Conservation (phyloP, 305 asterid species). For the Ajuga reptans region DNA sequence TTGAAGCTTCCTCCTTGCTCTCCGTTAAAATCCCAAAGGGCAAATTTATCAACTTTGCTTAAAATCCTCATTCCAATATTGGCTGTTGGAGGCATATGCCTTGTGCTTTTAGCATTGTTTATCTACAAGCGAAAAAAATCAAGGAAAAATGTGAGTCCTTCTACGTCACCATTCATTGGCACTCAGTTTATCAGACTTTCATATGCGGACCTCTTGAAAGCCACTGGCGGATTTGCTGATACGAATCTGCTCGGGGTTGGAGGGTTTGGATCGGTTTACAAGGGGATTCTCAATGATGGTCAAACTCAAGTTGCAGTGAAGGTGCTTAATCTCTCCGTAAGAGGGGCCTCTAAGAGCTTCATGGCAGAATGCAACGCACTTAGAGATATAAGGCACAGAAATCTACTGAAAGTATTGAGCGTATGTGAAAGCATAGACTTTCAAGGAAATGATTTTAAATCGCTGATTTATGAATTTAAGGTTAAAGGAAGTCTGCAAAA, state of each 20-base stretch:
- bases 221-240: constrained; percentile 20
- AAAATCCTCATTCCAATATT: constrained; percentile 13
- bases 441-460: not conserved
- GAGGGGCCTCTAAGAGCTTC: constrained; percentile 25
- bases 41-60: not conserved
- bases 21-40: not conserved
- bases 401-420: no score
- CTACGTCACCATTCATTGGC: not conserved
- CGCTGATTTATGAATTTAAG: not conserved
- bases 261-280: constrained; percentile 27
- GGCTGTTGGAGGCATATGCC: not conserved
- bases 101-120: not conserved
- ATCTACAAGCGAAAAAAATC: not conserved
- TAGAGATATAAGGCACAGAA: constrained; percentile 6
- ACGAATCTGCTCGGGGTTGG: not conserved
- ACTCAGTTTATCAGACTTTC: constrained; percentile 12
- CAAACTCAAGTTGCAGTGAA: constrained; percentile 13
- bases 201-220: not conserved
- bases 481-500: not conserved
- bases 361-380: constrained; percentile 28
- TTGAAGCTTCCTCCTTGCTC: constrained; percentile 28
- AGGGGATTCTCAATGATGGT: constrained; percentile 21
- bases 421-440: not conserved
- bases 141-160: not conserved
- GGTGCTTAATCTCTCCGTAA: constrained; percentile 26